Evolutionary conservation across 495 filamentous ascomycete species (phyloP).

Genomic region (Neurospora sp.): DNA sequence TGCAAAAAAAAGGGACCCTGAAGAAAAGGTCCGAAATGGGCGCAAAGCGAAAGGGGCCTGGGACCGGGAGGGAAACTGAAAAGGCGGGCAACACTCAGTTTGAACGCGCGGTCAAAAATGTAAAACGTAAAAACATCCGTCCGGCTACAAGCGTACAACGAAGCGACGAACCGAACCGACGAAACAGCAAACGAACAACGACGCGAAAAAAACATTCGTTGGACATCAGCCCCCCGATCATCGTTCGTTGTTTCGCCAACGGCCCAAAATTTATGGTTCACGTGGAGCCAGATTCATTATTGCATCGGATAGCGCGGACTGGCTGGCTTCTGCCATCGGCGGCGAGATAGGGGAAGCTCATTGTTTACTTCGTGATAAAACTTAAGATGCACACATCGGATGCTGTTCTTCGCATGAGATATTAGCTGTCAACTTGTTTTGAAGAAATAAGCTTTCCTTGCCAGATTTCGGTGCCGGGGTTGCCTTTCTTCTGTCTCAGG

Average conservation of each 20-base stretch:
- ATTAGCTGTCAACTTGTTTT: no score
- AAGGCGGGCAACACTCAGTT: neutral
- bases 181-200: neutral
- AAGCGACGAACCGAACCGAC: neutral
- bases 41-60: neutral
- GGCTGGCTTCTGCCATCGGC: accelerated
- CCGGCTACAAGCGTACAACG: neutral
- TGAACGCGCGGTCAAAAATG: neutral
- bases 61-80: neutral
- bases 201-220: neutral
- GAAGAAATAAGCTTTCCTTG: neutral
- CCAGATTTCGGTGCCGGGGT: no score
- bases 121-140: no score
- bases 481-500: no score
- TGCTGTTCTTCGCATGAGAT: no score
- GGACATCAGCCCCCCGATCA: neutral
- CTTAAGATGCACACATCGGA: no score
- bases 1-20: neutral
- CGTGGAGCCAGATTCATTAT: neutral
- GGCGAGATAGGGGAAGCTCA: neutral
- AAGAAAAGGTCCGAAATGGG: neutral
- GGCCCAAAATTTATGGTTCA: neutral
- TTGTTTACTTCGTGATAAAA: neutral
- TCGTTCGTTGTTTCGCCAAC: neutral
- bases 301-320: neutral